Evolutionary conservation across 2,329 filamentous ascomycete species (phyloP), one percentile per base, ranked within the genome.

Genomic region (Aspergillus fijiensis): DNA sequence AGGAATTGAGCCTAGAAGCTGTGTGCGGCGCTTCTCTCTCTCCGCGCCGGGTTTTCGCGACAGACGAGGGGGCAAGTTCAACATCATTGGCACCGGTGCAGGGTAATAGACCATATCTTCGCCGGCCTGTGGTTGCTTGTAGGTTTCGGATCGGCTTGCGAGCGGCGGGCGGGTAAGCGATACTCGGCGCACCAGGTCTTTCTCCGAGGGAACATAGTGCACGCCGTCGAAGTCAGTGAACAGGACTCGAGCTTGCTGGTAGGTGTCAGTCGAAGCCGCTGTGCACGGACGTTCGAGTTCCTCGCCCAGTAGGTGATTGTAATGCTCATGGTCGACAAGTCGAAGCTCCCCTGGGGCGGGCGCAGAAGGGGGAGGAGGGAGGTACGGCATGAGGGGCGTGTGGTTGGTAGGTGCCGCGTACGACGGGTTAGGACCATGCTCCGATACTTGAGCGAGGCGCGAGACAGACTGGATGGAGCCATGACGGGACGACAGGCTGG

Each of bases 91-190:
- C 2, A 99, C 95, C 1, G 92, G 93, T 3, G 95, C 95, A 14
- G 95, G 95, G 74, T 99, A 99, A 76, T 89, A 98, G 10, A 96
- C 86, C 91, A 98, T 96, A 67, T 88, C 82, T 65, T 94, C 87
- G 4, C 87, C 89, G 1, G 88, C 88, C 53, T 70, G 72, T 2
- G 77, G 73, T 58, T 78, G 72, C 54, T 74, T 71, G 65, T 76
- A 77, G 25, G 71, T 68, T 62, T 75, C 68, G 12, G 75, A 69
- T 53, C 75, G 69, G 57, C 69, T 72, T 5, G 78, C 77, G 50
- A 79, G 72, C 35, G 78, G 77, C 23, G 76, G 76, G 52, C 72
- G 72, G 21, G 64, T 72, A 48, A 80, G 63, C 29, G 79, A 75
- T 19, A 79, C 64, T 48, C 70, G 74, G 25, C 74, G 72, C 53